A percentile compares a stretch with the other conserved stretches of the same genome.
phyloP scores from a whole-genome alignment of 225 moss, liverwort and hornwort species.

The Marchantia polymorpha region DNA sequence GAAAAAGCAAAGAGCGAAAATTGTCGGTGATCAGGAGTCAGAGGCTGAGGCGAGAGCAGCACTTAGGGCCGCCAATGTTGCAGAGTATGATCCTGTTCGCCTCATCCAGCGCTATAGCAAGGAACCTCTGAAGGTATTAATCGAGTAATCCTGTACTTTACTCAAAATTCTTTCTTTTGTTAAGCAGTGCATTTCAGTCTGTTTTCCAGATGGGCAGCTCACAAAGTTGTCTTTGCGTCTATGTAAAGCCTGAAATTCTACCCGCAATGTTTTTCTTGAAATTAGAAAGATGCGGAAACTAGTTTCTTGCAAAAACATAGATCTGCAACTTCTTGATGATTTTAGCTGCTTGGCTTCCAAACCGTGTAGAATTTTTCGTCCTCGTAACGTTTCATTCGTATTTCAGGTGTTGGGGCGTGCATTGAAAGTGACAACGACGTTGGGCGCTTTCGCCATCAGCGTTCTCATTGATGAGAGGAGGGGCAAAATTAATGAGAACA shows the following conservation, averaged over 20 bases:
- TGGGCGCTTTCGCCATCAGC: conserved; percentile 66
- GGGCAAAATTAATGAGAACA: conserved; percentile 59
- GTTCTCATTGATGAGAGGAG: conserved; percentile 63
- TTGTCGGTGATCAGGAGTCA: conserved; percentile 17
- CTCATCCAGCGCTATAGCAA: conserved; percentile 35
- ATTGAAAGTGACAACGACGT: conserved; percentile 63
- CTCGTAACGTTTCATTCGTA: neutral
- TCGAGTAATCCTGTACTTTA: neutral
- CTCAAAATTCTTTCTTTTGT: neutral
- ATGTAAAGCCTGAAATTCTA: no score
- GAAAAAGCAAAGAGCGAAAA: conserved; percentile 7
- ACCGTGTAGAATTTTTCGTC: neutral
- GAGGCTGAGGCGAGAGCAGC: conserved; percentile 46
- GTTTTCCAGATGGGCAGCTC: no score
- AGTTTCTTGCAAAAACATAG: neutral
- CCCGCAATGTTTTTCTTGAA: no score
- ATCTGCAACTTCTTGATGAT: neutral
- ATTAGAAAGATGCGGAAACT: no score
- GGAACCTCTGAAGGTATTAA: conserved; percentile 32
- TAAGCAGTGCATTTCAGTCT: neutral
- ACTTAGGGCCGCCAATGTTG: conserved; percentile 33
- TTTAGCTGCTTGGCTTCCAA: neutral
- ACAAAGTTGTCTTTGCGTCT: no score
- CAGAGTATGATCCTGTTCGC: conserved; percentile 26
- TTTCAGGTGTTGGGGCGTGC: conserved; percentile 78